Evolutionary conservation across 83 land plant species (phyloP).

Genomic region (Picea mariana): DNA sequence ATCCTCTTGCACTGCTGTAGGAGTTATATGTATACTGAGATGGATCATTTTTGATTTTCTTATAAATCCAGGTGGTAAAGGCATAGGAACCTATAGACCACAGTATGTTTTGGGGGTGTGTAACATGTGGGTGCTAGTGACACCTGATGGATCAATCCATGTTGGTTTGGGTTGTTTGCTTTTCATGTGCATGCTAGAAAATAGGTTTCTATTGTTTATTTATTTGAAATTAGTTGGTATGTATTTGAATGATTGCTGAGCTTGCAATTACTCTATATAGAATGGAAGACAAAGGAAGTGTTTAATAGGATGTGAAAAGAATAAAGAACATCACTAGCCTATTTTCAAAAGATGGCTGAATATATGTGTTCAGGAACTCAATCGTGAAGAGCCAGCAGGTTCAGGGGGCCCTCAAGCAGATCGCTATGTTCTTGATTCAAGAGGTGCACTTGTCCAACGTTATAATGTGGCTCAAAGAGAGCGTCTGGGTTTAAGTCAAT

Average conservation of each 20-base stretch:
- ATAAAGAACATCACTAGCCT: background rate
- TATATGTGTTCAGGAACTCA: constrained; percentile 64
- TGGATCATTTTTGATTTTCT: background rate
- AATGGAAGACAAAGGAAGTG: background rate
- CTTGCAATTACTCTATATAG: background rate
- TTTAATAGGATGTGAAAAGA: background rate
- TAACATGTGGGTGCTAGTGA: background rate
- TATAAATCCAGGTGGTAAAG: background rate
- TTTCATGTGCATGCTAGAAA: background rate
- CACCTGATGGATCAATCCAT: background rate
- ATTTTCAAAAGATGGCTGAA: background rate
- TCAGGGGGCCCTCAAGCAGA: constrained; percentile 86
- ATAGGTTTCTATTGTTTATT: background rate
- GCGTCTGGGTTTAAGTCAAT: constrained; percentile 84
- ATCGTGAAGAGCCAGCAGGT: constrained; percentile 91
- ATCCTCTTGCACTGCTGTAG: background rate
- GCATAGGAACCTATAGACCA: background rate
- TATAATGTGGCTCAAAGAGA: constrained; percentile 76
- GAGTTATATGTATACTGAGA: background rate
- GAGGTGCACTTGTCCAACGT: constrained; percentile 86
- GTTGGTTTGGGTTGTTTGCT: background rate
- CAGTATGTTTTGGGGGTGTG: constrained; percentile 9
- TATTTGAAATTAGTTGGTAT: background rate
- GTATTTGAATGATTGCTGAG: background rate
- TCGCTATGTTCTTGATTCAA: constrained; percentile 80